phyloP scores from a whole-genome alignment of 2,329 filamentous ascomycete genomes.

The Claviceps capensis region DNA sequence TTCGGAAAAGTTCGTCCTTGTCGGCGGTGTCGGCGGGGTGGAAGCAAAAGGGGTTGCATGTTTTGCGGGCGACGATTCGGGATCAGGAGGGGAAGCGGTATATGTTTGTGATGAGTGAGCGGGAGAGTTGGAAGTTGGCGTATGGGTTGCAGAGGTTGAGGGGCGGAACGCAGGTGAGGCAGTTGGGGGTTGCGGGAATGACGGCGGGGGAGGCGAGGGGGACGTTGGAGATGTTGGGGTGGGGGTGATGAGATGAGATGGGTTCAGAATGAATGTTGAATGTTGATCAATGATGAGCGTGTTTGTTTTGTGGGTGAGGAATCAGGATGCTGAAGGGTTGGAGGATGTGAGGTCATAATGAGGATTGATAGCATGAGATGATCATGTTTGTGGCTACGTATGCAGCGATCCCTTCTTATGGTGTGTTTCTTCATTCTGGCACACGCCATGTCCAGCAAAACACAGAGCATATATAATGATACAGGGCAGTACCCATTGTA shows the following conservation, averaged over 20 bases:
- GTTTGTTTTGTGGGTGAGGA: neutral
- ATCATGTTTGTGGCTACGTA: too few relatives aligned
- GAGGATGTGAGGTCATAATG: too few relatives aligned
- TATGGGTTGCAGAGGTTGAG: slow-evolving; percentile 46
- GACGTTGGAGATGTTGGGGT: slow-evolving; percentile 46
- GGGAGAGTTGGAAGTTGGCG: slow-evolving; percentile 55
- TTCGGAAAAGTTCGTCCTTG: slow-evolving; percentile 26
- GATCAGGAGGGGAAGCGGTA: slow-evolving; percentile 55
- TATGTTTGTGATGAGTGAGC: slow-evolving; percentile 49
- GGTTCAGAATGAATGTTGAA: neutral
- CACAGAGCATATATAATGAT: too few relatives aligned
- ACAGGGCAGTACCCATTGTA: too few relatives aligned
- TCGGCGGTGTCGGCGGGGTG: slow-evolving; percentile 34
- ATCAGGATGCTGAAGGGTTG: too few relatives aligned
- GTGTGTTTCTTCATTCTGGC: too few relatives aligned
- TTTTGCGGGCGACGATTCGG: slow-evolving; percentile 48
- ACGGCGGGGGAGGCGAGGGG: slow-evolving; percentile 37
- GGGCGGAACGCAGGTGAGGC: slow-evolving; percentile 44
- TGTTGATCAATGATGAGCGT: neutral
- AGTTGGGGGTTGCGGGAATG: slow-evolving; percentile 45
- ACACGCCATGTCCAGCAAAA: too few relatives aligned
- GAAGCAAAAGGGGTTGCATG: slow-evolving; percentile 42
- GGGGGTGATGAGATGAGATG: slow-evolving; percentile 18
- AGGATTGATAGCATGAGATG: too few relatives aligned
- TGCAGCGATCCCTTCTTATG: too few relatives aligned